Evolutionary conservation across 2,329 filamentous ascomycete genomes (phyloP).

Genomic region (Elsinoe fawcettii): DNA sequence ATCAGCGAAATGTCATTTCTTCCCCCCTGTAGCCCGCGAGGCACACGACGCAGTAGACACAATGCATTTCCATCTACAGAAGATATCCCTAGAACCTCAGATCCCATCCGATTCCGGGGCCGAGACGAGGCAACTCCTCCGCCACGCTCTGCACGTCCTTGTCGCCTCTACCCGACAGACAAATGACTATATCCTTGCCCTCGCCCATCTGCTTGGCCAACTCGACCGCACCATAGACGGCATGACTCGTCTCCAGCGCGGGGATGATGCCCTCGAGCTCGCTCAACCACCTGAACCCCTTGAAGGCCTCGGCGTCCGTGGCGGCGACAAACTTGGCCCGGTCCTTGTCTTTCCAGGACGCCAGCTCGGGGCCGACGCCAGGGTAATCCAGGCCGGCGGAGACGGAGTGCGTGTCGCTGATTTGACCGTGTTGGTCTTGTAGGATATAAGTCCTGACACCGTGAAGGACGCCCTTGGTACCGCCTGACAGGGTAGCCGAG

Average conservation of each 20-base stretch:
- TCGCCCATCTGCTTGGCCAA: constrained; percentile 87
- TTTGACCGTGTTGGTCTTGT: constrained; percentile 87
- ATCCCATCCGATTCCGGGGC: constrained; percentile 76
- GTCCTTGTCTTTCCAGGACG: constrained; percentile 82
- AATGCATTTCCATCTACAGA: no score
- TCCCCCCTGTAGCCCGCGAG: background rate
- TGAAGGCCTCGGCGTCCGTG: constrained; percentile 83
- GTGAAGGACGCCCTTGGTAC: constrained; percentile 86
- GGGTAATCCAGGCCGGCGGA: constrained; percentile 96
- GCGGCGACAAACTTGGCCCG: constrained; percentile 84
- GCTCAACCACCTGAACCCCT: constrained; percentile 75
- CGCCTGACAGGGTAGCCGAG: constrained; percentile 78
- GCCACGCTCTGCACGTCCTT: constrained; percentile 99
- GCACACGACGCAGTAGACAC: background rate
- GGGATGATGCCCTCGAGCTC: constrained; percentile 95
- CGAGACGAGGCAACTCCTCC: constrained; percentile 80
- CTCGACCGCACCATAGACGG: constrained; percentile 80
- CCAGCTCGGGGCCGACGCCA: constrained; percentile 87
- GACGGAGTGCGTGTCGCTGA: constrained; percentile 89
- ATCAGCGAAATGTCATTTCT: background rate
- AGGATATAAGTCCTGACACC: constrained; percentile 94
- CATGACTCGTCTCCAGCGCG: constrained; percentile 87
- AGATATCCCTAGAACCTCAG: constrained; percentile 41
- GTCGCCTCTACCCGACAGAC: constrained; percentile 84
- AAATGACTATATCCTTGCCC: constrained; percentile 86